Conservation (phyloP, 345 rosid species). For the Gossypium rotundifolium region DNA sequence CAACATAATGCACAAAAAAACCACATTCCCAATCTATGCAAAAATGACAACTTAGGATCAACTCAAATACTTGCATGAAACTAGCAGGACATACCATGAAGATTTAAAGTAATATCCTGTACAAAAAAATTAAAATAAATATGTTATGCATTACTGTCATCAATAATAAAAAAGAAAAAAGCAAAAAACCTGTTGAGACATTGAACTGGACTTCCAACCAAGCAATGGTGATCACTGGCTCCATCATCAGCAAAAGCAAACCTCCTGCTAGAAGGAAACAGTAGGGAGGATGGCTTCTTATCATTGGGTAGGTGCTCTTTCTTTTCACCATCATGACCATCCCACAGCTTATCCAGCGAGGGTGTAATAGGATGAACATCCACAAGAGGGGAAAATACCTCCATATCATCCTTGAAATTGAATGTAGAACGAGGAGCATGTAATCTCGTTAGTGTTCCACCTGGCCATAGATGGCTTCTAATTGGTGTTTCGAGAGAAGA, state of each 20-base stretch:
- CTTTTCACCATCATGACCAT: conserved; percentile 47
- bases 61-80: neutral
- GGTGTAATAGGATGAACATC: conserved; percentile 76
- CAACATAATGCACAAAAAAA: neutral
- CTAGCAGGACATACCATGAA: neutral
- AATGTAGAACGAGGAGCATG: conserved; percentile 61
- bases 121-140: neutral
- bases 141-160: neutral
- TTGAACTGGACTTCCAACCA: conserved; percentile 76
- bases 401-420: conserved; percentile 89
- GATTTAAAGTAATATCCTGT: neutral
- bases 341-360: conserved; percentile 74
- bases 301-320: conserved; percentile 47
- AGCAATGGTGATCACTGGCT: conserved; percentile 53
- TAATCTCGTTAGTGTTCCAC: conserved; percentile 64
- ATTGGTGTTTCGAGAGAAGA: conserved; percentile 64
- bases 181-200: conserved; percentile 57
- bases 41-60: neutral
- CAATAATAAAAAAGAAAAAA: conserved; percentile 9
- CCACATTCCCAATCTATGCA: neutral
- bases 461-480: conserved; percentile 53
- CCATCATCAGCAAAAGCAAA: conserved; percentile 62
- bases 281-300: conserved; percentile 57
- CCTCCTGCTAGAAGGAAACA: conserved; percentile 68
- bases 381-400: conserved; percentile 79